phyloP scores from a whole-genome alignment of 169 alveolate species.

The Besnoitia besnoiti region DNA sequence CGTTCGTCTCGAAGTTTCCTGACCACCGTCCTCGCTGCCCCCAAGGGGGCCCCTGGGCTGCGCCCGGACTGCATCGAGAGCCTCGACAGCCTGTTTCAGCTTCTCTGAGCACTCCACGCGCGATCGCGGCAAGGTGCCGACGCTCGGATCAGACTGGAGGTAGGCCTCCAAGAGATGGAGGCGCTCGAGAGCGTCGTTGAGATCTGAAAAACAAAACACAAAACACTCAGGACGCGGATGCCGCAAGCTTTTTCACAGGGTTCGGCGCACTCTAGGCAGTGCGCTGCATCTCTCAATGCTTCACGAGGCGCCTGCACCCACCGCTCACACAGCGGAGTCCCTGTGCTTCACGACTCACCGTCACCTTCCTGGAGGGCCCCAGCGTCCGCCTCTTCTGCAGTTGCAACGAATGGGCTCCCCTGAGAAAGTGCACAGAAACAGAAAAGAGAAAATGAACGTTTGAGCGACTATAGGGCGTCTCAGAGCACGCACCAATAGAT shows the following conservation, averaged over 20 bases:
- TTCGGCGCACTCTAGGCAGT: no score
- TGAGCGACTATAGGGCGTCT: no score
- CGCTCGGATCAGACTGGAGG: neutral
- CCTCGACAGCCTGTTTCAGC: neutral
- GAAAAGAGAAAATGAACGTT: no score
- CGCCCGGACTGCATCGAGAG: neutral
- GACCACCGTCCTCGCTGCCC: neutral
- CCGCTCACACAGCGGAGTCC: no score
- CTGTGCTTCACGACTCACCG: neutral
- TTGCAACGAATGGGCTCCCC: neutral
- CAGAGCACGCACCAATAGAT: no score
- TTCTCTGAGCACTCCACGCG: neutral
- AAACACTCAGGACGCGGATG: neutral
- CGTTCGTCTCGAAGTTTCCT: neutral
- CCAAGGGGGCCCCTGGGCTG: neutral
- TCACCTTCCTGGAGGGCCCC: neutral
- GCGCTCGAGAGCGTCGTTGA: neutral
- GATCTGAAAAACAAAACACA: neutral
- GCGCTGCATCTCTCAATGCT: no score
- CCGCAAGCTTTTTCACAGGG: no score
- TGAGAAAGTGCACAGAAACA: neutral
- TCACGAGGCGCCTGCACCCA: no score
- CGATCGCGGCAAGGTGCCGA: neutral
- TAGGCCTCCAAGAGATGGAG: neutral
- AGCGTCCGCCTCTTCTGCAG: neutral